Conservation (phyloP, 1,284 basidiomycete genomes). For the Athelia psychrophila region DNA sequence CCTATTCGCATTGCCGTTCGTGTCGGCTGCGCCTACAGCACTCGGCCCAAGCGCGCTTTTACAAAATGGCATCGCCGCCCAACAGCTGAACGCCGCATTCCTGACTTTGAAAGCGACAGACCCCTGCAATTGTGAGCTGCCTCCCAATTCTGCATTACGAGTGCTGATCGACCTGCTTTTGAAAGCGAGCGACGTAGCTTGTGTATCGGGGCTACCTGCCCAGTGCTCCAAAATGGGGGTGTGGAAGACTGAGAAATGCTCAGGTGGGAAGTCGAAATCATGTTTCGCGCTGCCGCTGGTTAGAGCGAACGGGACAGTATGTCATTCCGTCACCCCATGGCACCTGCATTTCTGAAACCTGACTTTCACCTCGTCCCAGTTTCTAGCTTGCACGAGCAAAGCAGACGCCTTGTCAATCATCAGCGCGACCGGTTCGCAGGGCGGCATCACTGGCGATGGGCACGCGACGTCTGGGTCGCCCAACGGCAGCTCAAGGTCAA, state of each 20-base stretch:
- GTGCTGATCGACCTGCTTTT: slow-evolving; percentile 2
- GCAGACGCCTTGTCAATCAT: slow-evolving; percentile 39
- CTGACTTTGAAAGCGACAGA: slow-evolving; percentile 32
- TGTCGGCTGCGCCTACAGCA: slow-evolving; percentile 28
- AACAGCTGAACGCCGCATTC: slow-evolving; percentile 47
- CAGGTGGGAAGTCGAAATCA: slow-evolving; percentile 19
- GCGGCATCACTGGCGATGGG: slow-evolving; percentile 30
- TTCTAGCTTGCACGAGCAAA: slow-evolving; percentile 44
- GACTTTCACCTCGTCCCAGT: slow-evolving; percentile 22
- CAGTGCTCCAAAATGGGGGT: slow-evolving; percentile 33
- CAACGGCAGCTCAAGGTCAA: slow-evolving; percentile 26
- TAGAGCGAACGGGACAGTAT: slow-evolving; percentile 39
- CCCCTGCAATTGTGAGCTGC: slow-evolving; percentile 39
- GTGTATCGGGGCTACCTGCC: slow-evolving; percentile 36
- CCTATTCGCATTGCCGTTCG: slow-evolving; percentile 15
- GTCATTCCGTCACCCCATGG: slow-evolving; percentile 13
- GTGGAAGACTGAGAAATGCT: slow-evolving; percentile 38
- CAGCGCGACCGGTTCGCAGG: slow-evolving; percentile 38
- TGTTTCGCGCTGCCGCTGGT: slow-evolving; percentile 50
- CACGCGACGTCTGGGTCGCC: neutral
- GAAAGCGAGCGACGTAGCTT: slow-evolving; percentile 42
- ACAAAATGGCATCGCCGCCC: slow-evolving; percentile 45
- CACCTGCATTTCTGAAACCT: neutral
- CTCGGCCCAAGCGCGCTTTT: slow-evolving; percentile 36
- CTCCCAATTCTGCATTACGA: neutral